These are phyloP conservation scores for Tolypocladium capitatum DNA, from an alignment of 2,329 filamentous ascomycete species.

Conservation along the genomic window DNA sequence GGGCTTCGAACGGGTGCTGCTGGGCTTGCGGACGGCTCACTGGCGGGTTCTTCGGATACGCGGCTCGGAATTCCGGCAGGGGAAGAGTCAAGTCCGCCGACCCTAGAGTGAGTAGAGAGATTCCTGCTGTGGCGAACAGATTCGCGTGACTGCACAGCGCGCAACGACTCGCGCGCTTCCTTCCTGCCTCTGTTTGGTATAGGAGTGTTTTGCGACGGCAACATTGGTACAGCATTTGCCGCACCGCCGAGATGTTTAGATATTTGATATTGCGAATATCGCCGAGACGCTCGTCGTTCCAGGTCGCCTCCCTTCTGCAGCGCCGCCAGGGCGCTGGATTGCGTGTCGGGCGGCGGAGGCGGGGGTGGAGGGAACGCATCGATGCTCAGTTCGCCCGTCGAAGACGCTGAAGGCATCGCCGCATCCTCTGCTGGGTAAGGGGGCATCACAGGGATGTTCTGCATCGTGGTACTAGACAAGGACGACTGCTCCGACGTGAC, in stretches of 20 bases:
- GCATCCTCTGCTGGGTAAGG: conserved; percentile 55
- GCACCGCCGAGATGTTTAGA: conserved; percentile 79
- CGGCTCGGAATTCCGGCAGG: conserved; percentile 45
- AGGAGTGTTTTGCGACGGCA: conserved; percentile 71
- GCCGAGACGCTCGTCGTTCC: conserved; percentile 78
- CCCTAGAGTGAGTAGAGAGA: conserved; percentile 30
- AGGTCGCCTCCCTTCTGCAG: conserved; percentile 85
- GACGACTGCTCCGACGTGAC: conserved; percentile 49
- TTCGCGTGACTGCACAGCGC: conserved; percentile 44
- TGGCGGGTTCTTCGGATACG: conserved; percentile 47
- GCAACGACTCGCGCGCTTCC: conserved; percentile 76
- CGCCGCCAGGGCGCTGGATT: conserved; percentile 81
- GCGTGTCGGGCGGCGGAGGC: conserved; percentile 52
- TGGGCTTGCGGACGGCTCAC: conserved; percentile 10
- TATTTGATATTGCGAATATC: conserved; percentile 95
- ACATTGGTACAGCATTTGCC: conserved; percentile 70
- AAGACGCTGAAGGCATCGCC: conserved; percentile 28
- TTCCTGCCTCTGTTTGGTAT: conserved; percentile 70
- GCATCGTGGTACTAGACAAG: conserved; percentile 61
- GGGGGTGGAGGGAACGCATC: conserved; percentile 62
- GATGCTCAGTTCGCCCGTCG: conserved; percentile 35
- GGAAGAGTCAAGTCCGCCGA: conserved; percentile 37
- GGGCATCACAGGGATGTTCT: conserved; percentile 61
- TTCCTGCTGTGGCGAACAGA: conserved; percentile 36
- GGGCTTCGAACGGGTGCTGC: conserved; percentile 7